Percentiles rank a stretch among this genome's conserved stretches.
phyloP scores from a whole-genome alignment of 345 rosid species.

The Theobroma cacao region DNA sequence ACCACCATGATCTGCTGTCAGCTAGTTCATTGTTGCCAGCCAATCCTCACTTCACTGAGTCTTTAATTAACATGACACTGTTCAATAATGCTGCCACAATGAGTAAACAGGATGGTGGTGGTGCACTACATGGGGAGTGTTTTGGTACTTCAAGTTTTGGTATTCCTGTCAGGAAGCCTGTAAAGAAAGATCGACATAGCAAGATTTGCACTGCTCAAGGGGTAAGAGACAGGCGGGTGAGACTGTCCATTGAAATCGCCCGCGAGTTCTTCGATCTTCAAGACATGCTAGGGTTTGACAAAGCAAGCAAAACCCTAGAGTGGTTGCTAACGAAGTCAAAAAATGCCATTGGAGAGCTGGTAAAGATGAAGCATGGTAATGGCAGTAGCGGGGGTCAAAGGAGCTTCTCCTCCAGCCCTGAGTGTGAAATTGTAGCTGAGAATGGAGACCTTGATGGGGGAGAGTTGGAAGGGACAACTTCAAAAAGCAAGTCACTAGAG shows the following conservation, averaged over 20 bases:
- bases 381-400: background rate
- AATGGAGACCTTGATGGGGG: background rate
- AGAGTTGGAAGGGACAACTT: slow-evolving; percentile 8
- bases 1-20: slow-evolving; percentile 22
- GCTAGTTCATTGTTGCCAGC: slow-evolving; percentile 4
- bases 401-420: slow-evolving; percentile 23
- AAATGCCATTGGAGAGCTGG: slow-evolving; percentile 51
- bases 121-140: background rate
- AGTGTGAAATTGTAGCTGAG: slow-evolving; percentile 11
- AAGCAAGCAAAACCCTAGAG: slow-evolving; percentile 79
- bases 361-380: slow-evolving; percentile 13
- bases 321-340: slow-evolving; percentile 69
- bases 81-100: slow-evolving; percentile 3
- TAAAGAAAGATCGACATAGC: slow-evolving; percentile 69
- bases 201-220: slow-evolving; percentile 82
- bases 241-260: slow-evolving; percentile 69
- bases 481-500: slow-evolving; percentile 13
- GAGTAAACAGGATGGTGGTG: background rate
- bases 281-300: slow-evolving; percentile 80
- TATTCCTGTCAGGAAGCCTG: slow-evolving; percentile 22
- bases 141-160: background rate
- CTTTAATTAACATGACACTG: slow-evolving; percentile 17
- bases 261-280: slow-evolving; percentile 84
- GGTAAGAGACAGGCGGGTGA: slow-evolving; percentile 76
- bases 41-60: slow-evolving; percentile 12